Evolutionary conservation across 371 early-diverging fungal genomes (phyloP).

Genomic region (Mortierella sp.): DNA sequence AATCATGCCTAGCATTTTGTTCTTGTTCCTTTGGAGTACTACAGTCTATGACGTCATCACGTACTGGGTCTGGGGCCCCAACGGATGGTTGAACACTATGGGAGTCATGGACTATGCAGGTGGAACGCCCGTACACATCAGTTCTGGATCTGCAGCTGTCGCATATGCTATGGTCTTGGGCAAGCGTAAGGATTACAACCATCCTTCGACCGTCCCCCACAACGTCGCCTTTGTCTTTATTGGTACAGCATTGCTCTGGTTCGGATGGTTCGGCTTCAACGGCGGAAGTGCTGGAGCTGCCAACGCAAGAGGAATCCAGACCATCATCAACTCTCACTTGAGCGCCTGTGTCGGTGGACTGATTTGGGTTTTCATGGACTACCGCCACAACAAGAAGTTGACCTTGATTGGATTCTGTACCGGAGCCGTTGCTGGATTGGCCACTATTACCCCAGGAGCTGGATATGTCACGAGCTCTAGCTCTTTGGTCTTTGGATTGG

Average conservation of each 20-base stretch:
- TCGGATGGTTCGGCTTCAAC: constrained; percentile 79
- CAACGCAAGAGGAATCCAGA: constrained; percentile 80
- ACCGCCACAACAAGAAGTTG: constrained; percentile 69
- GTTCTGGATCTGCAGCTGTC: constrained; percentile 86
- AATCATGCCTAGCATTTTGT: constrained; percentile 81
- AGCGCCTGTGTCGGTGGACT: constrained; percentile 78
- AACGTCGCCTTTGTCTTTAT: constrained; percentile 86
- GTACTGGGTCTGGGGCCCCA: constrained; percentile 86
- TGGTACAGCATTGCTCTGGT: constrained; percentile 85
- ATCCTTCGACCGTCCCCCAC: constrained; percentile 78
- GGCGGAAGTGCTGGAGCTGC: constrained; percentile 78
- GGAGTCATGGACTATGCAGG: constrained; percentile 90
- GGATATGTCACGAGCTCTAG: constrained; percentile 90
- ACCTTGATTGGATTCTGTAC: constrained; percentile 88
- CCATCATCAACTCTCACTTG: constrained; percentile 80
- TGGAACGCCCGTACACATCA: constrained; percentile 89
- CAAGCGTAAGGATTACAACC: constrained; percentile 74
- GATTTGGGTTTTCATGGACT: constrained; percentile 83
- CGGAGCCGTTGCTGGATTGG: constrained; percentile 91
- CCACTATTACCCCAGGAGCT: constrained; percentile 92
- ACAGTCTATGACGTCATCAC: constrained; percentile 85
- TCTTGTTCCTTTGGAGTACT: constrained; percentile 89
- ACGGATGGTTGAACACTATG: constrained; percentile 79
- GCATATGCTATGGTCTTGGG: constrained; percentile 87
- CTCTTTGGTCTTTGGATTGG: constrained; percentile 82